phyloP scores from a whole-genome alignment of 176 grass and related monocot species.

The Rhynchospora tenuis region DNA sequence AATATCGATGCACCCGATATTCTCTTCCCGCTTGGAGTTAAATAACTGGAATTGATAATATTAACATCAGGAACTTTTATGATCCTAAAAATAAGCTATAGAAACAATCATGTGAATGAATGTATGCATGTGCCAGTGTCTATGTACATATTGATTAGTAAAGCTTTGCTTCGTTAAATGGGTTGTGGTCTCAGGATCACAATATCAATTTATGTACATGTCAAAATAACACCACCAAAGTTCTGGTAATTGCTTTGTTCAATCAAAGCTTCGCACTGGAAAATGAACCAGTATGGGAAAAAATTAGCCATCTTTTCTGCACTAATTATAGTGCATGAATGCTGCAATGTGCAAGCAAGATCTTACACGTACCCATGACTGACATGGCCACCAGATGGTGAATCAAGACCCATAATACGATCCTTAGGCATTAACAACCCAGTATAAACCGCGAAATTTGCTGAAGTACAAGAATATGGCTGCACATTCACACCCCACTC shows the following conservation, averaged over 20 bases:
- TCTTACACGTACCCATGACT: constrained; percentile 45
- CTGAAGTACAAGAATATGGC: constrained; percentile 56
- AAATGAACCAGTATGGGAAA: background rate
- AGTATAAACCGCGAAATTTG: constrained; percentile 66
- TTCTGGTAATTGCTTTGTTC: background rate
- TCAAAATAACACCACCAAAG: background rate
- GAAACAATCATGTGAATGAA: background rate
- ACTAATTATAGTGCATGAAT: background rate
- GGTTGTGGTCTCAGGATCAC: background rate
- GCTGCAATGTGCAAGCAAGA: background rate
- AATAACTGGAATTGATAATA: constrained; percentile 3
- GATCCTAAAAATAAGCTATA: background rate
- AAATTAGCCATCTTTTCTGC: background rate
- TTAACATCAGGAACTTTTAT: background rate
- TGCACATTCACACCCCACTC: constrained; percentile 77
- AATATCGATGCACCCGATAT: constrained; percentile 64
- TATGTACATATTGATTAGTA: background rate
- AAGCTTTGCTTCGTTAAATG: too few relatives aligned
- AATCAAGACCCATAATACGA: constrained; percentile 73
- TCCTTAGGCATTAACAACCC: constrained; percentile 56
- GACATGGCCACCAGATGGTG: constrained; percentile 66
- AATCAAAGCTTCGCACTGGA: background rate
- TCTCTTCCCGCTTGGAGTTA: constrained; percentile 53
- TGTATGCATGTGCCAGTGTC: background rate
- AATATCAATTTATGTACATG: background rate